These are phyloP conservation scores for Phytophthora pistaciae DNA, from an alignment of 352 stramenopile genomes.

Conservation along the genomic window DNA sequence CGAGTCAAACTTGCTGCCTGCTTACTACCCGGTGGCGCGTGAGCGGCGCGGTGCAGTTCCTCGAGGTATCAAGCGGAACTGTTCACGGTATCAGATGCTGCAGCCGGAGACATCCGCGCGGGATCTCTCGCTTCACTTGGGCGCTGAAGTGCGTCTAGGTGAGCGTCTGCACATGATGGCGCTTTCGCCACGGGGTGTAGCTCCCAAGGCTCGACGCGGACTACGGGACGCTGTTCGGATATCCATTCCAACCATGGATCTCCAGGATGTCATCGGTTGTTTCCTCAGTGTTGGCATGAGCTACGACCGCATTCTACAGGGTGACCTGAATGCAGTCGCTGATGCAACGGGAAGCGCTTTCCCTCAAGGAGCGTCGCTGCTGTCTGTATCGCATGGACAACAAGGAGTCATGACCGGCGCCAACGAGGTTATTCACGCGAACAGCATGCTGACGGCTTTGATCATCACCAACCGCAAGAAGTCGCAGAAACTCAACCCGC, in stretches of 20 bases:
- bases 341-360: conserved; percentile 68
- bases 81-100: conserved; percentile 73
- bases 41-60: conserved; percentile 46
- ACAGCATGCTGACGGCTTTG: conserved; percentile 82
- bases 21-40: conserved; percentile 81
- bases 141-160: conserved; percentile 58
- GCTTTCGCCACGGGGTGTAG: conserved; percentile 62
- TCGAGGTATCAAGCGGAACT: conserved; percentile 46
- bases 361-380: conserved; percentile 59
- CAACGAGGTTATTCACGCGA: conserved; percentile 70
- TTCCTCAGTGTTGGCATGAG: conserved; percentile 72
- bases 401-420: conserved; percentile 72
- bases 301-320: conserved; percentile 75
- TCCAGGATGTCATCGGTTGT: conserved; percentile 73
- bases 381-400: conserved; percentile 74
- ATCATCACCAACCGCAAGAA: conserved; percentile 89
- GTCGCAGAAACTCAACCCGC: conserved; percentile 54
- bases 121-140: conserved; percentile 65
- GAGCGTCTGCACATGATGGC: conserved; percentile 85
- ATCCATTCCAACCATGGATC: conserved; percentile 64
- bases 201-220: conserved; percentile 55
- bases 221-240: conserved; percentile 63
- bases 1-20: conserved; percentile 66
- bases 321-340: conserved; percentile 63
- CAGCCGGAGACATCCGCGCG: conserved; percentile 66